phyloP scores from a whole-genome alignment of 441 rosid genomes.

The Biscutella laevigata region DNA sequence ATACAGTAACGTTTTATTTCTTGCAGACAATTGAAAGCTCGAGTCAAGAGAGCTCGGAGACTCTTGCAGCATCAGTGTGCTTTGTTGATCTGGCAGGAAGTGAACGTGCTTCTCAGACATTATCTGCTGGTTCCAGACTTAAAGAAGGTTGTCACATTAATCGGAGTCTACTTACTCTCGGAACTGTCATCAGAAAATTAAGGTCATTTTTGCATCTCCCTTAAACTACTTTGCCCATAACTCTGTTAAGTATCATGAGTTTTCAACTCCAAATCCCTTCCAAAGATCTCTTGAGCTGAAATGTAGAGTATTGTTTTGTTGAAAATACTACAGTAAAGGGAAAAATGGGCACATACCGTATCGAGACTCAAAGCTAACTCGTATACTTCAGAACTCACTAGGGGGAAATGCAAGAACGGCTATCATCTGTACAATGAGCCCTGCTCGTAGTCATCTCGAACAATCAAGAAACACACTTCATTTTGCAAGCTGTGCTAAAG shows the following conservation, averaged over 20 bases:
- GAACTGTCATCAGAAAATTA: slow-evolving; percentile 79
- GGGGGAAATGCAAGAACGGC: slow-evolving; percentile 94
- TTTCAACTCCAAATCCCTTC: background rate
- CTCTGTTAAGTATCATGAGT: background rate
- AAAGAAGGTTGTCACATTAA: slow-evolving; percentile 94
- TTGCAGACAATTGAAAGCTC: slow-evolving; percentile 24
- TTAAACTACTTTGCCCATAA: background rate
- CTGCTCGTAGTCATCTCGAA: slow-evolving; percentile 26
- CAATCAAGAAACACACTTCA: slow-evolving; percentile 25
- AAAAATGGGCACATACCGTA: slow-evolving; percentile 66
- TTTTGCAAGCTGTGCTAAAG: slow-evolving; percentile 27
- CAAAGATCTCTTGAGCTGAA: slow-evolving; percentile 9
- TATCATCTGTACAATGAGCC: slow-evolving; percentile 66
- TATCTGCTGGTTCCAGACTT: slow-evolving; percentile 79
- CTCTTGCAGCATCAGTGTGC: slow-evolving; percentile 27
- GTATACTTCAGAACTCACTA: slow-evolving; percentile 87
- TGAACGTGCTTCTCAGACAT: slow-evolving; percentile 92
- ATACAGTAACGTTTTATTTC: background rate
- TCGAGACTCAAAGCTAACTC: slow-evolving; percentile 89
- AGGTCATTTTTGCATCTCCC: slow-evolving; percentile 34
- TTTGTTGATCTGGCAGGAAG: slow-evolving; percentile 92
- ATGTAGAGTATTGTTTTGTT: background rate
- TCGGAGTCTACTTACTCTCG: slow-evolving; percentile 80
- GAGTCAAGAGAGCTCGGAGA: slow-evolving; percentile 22
- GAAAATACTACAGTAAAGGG: slow-evolving; percentile 69